Base-by-base conservation (phyloP, 148 eudicot species). In the Silene latifolia region DNA sequence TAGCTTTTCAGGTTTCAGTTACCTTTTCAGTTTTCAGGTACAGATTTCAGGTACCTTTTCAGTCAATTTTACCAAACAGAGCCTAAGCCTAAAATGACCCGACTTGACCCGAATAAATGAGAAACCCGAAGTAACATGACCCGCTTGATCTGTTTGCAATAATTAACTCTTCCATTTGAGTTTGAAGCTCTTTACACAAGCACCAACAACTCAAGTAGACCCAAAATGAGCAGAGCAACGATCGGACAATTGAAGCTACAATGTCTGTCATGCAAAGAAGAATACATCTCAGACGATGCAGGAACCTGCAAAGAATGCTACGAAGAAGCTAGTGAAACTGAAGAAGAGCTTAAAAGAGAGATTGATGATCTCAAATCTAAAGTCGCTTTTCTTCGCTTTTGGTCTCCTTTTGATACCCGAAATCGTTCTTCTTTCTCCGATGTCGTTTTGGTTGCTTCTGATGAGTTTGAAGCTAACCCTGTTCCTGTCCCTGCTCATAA, bases 291-390 rank as follows among this genome's bases (percentile, higher is more conserved):
- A 8, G 25, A 29, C 19, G 83, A 86, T 60, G 93, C 90, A 20
- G 98, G 98, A 11, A 89, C 98, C 13, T 93, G 98, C 86, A 82
- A 85, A 77, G 98, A 93, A 81, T 93, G 98, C 72, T 90, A 93
- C 83, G 93, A 90, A 74, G 93, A 93, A 64, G 98, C 98, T 0
- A 87, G 93, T 68, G 98, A 93, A 79, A 93, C 96, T 1, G 90
- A 93, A 73, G 91, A 93, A 56, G 96, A 87, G 71, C 87, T 85
- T 24, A 88, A 93, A 82, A 79, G 89, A 4, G 90, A 93, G 86
- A 93, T 90, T 81, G 89, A 93, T 0, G 91, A 87, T 13, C 91
- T 93, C 64, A 93, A 89, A 39, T 63, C 93, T 27, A 93, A 93
- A 54, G 86, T 93, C 23, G 56, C 85, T 29, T 93, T 93, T 60